Base-by-base conservation (phyloP, 495 filamentous ascomycete species). In the Aspergillus olivimuriae region DNA sequence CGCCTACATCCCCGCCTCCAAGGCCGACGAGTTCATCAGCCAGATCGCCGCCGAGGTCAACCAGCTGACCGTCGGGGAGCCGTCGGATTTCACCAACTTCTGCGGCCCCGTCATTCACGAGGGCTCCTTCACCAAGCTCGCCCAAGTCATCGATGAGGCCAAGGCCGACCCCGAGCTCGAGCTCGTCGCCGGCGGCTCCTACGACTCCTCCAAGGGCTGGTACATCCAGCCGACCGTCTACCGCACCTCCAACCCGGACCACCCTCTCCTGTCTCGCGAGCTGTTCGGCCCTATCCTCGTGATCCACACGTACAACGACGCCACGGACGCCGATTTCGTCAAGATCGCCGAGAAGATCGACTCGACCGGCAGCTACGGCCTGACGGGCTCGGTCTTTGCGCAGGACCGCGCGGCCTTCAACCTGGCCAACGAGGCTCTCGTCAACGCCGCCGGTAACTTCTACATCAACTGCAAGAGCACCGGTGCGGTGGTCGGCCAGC, bases 381-480 rank as follows among this genome's bases (percentile, higher is more conserved):
- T 94, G 46, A 91, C 87, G 10, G 87, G 87, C 9, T 75, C 83
- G 20, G 70, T 94, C 36, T 94, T 94, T 58, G 83, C 87, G 2
- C 63, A 75, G 35, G 84, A 90, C 61, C 77, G 86, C 16, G 67
- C 68, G 34, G 84, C 78, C 15, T 63, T 90, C 43, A 74, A 75
- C 12, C 56, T 75, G 26, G 87, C 87, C 4, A 81, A 89, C 59
- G 77, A 90, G 34, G 76, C 69, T 43, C 79, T 94, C 42, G 78
- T 82, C 52, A 84, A 89, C 57, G 65, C 86, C 2, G 84, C 87
- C 24, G 87, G 87, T 15, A 94, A 94, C 68, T 94, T 91, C 66
- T 94, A 94, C 63, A 80, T 94, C 68, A 95, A 95, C 70, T 87
- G 84, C 72, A 94, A 95, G 78, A 84, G 81, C 62, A 95, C 89